A percentile compares a stretch with the other conserved stretches of the same genome.
Evolutionary conservation across 176 grass and related monocot genomes (phyloP).

Genomic region (Ensete ventricosum): DNA sequence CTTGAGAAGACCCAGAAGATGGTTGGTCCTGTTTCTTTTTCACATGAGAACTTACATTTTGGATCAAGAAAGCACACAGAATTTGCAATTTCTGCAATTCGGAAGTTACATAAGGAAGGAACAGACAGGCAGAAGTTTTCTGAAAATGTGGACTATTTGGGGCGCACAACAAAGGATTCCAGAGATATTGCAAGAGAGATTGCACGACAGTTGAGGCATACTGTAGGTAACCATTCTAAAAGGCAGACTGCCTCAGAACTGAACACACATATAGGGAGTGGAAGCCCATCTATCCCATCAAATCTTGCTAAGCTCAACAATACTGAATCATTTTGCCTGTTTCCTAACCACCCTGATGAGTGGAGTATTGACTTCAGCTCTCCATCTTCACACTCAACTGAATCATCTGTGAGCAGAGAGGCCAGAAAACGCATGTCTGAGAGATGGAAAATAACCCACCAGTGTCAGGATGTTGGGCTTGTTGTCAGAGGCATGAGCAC

Average conservation of each 20-base stretch:
- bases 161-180: constrained; percentile 42
- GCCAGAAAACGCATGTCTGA: constrained; percentile 81
- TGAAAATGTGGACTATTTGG: constrained; percentile 11
- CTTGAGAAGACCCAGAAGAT: constrained; percentile 52
- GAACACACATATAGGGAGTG: constrained; percentile 22
- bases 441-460: constrained; percentile 59
- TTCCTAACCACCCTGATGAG: constrained; percentile 40
- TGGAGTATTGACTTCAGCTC: constrained; percentile 38
- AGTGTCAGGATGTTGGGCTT: constrained; percentile 28
- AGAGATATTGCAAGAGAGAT: constrained; percentile 76
- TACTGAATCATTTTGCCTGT: constrained; percentile 31
- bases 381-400: constrained; percentile 42
- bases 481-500: constrained; percentile 30
- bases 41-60: constrained; percentile 31
- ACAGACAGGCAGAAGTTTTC: constrained; percentile 12
- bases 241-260: constrained; percentile 23
- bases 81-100: constrained; percentile 21
- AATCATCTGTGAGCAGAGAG: constrained; percentile 74
- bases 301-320: constrained; percentile 31
- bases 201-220: constrained; percentile 57
- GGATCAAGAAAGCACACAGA: constrained; percentile 28
- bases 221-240: constrained; percentile 30
- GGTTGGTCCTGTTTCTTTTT: constrained; percentile 26
- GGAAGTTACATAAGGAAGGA: constrained; percentile 31
- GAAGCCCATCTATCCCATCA: constrained; percentile 25